A percentile compares a stretch with the other conserved stretches of the same genome.
Conservation (phyloP, 371 early-diverging fungal genomes). For the Mortierella sp. region DNA sequence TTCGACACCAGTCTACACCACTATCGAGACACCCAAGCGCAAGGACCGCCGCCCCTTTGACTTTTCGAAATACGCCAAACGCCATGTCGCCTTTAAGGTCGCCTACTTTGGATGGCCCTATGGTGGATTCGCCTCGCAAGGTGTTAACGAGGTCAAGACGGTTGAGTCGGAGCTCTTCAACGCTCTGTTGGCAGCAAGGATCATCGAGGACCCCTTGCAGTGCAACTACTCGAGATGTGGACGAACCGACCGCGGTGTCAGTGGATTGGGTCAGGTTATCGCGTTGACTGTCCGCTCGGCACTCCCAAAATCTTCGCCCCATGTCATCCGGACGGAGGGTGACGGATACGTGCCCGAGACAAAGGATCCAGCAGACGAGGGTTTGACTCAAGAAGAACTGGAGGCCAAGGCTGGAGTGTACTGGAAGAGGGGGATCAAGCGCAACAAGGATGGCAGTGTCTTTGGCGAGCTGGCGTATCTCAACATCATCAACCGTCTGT, state of each 20-base stretch:
- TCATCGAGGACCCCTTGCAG: conserved; percentile 72
- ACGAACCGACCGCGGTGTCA: conserved; percentile 97
- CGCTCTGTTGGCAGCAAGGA: conserved; percentile 79
- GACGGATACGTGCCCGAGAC: conserved; percentile 33
- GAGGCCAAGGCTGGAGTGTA: conserved; percentile 54
- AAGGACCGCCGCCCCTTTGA: conserved; percentile 78
- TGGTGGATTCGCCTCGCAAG: conserved; percentile 88
- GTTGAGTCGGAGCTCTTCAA: conserved; percentile 88
- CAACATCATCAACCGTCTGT: conserved; percentile 83
- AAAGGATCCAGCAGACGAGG: conserved; percentile 18
- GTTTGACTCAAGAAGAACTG: conserved; percentile 57
- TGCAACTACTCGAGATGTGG: conserved; percentile 90
- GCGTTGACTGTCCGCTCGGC: conserved; percentile 82
- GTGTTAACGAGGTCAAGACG: conserved; percentile 65
- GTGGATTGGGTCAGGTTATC: conserved; percentile 93
- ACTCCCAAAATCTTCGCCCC: conserved; percentile 56
- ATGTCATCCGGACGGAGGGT: conserved; percentile 49
- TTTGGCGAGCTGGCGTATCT: conserved; percentile 83
- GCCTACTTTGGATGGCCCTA: conserved; percentile 96
- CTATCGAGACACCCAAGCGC: conserved; percentile 50
- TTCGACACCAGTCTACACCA: conserved; percentile 14
- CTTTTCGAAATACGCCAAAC: conserved; percentile 80
- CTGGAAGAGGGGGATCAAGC: conserved; percentile 46
- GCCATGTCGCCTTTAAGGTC: conserved; percentile 89
- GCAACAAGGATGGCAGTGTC: conserved; percentile 57